Base-by-base conservation (phyloP, 139 green algal genomes). In the Bryopsis sp. region DNA sequence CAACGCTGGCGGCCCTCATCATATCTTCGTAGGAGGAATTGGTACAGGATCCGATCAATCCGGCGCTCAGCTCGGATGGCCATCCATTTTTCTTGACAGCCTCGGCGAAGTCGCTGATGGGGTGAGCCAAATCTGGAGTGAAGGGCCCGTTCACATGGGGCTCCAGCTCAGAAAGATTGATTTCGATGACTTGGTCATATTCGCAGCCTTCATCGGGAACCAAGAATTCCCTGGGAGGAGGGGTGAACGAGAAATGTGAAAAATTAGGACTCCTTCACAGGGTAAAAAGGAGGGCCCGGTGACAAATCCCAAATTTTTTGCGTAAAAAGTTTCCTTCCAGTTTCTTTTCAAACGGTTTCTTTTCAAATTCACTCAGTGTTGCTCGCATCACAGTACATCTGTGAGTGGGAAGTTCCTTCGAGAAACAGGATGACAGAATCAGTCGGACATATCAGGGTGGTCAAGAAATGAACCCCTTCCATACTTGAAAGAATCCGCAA, bases 1-100 rank as follows among this genome's bases (percentile, higher is more conserved):
- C 88, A 1, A 97, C 79, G 38, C 70, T 85, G 1, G 89, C 89
- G 2, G 91, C 82, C 60, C 91, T 82, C 36, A 78, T 70, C 91
- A 97, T 97, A 84, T 97, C 91, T 82, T 97, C 91, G 72, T 97
- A 97, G 0, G 76, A 89, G 7, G 73, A 86, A 86, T 97, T 97
- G 68, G 91, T 97, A 85, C 91, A 97, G 38, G 76, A 88, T 71
- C 91, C 91, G 38, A 97, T 97, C 6, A 97, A 82, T 67, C 87
- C 88, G 37, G 91, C 91, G 74, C 84, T 88, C 39, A 90, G 80
- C 75, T 87, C 74, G 3, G 58, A 76, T 58, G 90, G 91, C 90
- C 90, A 97, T 26, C 82, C 81, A 71, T 90, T 86, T 48, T 82
- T 73, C 31, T 77, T 69, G 47, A 91, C 66, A 35, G 81, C 81